Evolutionary conservation across 2,329 filamentous ascomycete species (phyloP).

Genomic region (Aspergillus pseudoterreus): DNA sequence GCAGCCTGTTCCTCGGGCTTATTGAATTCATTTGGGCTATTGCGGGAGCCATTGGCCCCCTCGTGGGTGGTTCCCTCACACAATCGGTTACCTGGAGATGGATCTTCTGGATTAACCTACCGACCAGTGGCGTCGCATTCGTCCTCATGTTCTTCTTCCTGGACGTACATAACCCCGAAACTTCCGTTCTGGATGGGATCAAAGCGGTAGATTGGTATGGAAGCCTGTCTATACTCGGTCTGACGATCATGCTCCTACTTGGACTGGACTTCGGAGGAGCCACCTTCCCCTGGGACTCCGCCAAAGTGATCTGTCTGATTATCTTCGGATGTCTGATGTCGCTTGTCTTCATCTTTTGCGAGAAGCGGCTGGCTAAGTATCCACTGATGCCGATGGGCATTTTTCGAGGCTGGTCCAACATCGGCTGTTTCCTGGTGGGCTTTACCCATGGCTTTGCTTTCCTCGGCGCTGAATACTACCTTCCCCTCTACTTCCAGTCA

Average conservation of each 20-base stretch:
- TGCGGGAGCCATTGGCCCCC: slow-evolving; percentile 50
- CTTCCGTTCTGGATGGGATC: slow-evolving; percentile 47
- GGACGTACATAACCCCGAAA: slow-evolving; percentile 54
- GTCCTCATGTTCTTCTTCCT: slow-evolving; percentile 50
- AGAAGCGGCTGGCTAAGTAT: slow-evolving; percentile 60
- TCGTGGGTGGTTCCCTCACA: slow-evolving; percentile 51
- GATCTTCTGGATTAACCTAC: slow-evolving; percentile 56
- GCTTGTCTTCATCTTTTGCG: slow-evolving; percentile 56
- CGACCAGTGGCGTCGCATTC: slow-evolving; percentile 48
- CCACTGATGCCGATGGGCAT: slow-evolving; percentile 67
- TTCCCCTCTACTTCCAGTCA: slow-evolving; percentile 71
- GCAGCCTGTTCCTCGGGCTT: slow-evolving; percentile 50
- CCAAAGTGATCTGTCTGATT: slow-evolving; percentile 54
- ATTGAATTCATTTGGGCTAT: slow-evolving; percentile 54
- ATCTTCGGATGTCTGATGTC: slow-evolving; percentile 49
- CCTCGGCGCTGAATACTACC: slow-evolving; percentile 64
- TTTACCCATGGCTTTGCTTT: slow-evolving; percentile 55
- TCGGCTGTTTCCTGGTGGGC: slow-evolving; percentile 52
- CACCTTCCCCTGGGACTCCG: slow-evolving; percentile 51
- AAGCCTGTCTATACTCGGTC: slow-evolving; percentile 48
- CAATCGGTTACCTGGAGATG: slow-evolving; percentile 47
- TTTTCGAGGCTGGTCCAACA: slow-evolving; percentile 54
- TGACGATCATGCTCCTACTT: slow-evolving; percentile 51
- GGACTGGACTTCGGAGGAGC: slow-evolving; percentile 54
- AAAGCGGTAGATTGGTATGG: slow-evolving; percentile 55